These are phyloP conservation scores for Coemansia sp. DNA, from an alignment of 192 early-diverging fungal species.

Conservation along the genomic window DNA sequence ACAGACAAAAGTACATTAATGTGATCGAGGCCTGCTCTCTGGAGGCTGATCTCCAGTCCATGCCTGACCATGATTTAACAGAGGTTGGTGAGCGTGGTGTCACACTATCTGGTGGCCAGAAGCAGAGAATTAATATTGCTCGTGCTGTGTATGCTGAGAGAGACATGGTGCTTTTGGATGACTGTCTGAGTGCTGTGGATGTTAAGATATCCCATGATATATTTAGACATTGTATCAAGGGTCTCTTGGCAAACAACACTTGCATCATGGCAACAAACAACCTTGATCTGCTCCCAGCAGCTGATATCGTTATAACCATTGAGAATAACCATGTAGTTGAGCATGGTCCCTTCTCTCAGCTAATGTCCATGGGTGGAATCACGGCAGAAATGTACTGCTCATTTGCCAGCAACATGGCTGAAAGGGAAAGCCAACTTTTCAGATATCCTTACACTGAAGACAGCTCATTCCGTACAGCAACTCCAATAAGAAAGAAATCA, in stretches of 20 bases:
- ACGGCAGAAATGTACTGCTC: conserved; percentile 43
- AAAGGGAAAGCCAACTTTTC: background rate
- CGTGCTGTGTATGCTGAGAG: conserved; percentile 75
- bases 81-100: conserved; percentile 68
- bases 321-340: conserved; percentile 54
- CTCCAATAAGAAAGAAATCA: conserved; percentile 20
- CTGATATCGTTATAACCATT: conserved; percentile 56
- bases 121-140: conserved; percentile 75
- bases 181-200: conserved; percentile 68
- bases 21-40: conserved; percentile 72
- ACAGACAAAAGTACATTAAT: conserved; percentile 61
- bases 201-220: conserved; percentile 51
- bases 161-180: conserved; percentile 76
- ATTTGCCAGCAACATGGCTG: conserved; percentile 28
- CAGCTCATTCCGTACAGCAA: conserved; percentile 40
- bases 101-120: conserved; percentile 70
- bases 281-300: conserved; percentile 47
- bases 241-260: conserved; percentile 55
- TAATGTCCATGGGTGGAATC: conserved; percentile 46
- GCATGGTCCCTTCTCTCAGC: conserved; percentile 55
- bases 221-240: conserved; percentile 53
- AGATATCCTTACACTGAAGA: conserved; percentile 19
- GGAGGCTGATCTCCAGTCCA: conserved; percentile 63
- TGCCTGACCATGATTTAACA: conserved; percentile 70
- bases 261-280: conserved; percentile 63